These are phyloP conservation scores for Chaetomiaceae sp. DNA, from an alignment of 2,329 filamentous ascomycete genomes.

Conservation along the genomic window DNA sequence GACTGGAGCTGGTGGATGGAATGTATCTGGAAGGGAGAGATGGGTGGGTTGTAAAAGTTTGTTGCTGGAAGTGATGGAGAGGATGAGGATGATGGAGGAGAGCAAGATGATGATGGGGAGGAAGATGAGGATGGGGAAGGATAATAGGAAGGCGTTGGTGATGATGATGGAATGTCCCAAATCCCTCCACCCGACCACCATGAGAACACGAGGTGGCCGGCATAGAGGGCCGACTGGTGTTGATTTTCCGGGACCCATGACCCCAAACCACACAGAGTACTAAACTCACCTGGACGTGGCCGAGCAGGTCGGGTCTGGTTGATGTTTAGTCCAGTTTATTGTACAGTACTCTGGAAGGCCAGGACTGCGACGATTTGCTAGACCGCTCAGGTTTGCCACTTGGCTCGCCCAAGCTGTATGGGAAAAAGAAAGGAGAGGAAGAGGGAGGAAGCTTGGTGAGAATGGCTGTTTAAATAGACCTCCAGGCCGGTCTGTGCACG, in stretches of 20 bases:
- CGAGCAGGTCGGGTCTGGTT: neutral
- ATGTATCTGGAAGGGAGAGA: too few relatives aligned
- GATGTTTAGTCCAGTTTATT: neutral
- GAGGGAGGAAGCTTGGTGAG: neutral
- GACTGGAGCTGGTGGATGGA: too few relatives aligned
- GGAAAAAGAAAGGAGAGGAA: neutral
- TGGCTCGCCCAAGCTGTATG: neutral
- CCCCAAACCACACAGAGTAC: neutral
- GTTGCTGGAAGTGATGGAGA: too few relatives aligned
- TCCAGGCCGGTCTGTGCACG: conserved; percentile 15
- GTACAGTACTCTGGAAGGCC: neutral
- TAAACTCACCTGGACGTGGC: neutral
- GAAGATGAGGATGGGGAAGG: neutral
- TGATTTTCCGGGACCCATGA: neutral
- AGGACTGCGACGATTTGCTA: conserved; percentile 1
- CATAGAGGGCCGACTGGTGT: neutral
- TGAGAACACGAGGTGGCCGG: neutral
- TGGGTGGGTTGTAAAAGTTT: too few relatives aligned
- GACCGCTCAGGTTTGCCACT: neutral
- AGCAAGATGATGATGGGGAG: neutral
- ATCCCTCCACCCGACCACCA: neutral
- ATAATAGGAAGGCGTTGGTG: neutral
- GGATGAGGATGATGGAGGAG: too few relatives aligned
- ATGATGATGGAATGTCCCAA: neutral
- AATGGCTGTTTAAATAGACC: neutral